Evolutionary conservation across 176 grass and related monocot species (phyloP), one percentile per base, ranked within the genome.

Genomic region (Puya raimondii): DNA sequence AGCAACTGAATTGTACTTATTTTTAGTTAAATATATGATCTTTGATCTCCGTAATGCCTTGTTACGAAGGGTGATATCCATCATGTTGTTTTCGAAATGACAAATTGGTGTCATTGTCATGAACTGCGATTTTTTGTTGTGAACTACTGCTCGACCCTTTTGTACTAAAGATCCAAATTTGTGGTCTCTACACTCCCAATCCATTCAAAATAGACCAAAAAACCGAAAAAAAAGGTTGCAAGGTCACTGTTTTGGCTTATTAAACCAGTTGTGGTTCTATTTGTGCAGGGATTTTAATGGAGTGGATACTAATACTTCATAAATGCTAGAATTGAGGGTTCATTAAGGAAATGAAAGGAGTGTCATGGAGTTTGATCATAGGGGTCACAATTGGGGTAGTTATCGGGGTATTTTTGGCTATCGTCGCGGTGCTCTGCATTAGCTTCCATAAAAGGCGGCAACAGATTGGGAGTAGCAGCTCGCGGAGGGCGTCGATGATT

Each of bases 381-480:
- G 89, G 89, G 10, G 81, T 83, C 64, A 93, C 89, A 0, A 69
- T 84, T 4, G 94, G 94, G 13, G 82, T 97, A 14, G 63, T 90
- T 33, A 90, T 97, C 23, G 89, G 93, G 64, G 57, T 97, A 76
- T 50, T 90, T 50, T 72, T 97, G 74, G 93, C 89, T 53, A 74
- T 80, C 23, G 74, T 81, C 49, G 84, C 77, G 67, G 76, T 93
- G 53, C 65, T 93, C 2, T 97, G 89, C 78, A 76, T 90, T 51
- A 88, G 79, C 75, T 84, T 80, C 67, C 81, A 81, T 49, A 80
- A 79, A 67, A 89, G 80, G 16, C 78, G 69, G 53, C 64, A 72
- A 0, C 84, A 86, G 66, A 88, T 90, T 58, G 82, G 83, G 63
- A 96, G 67, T 56, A 86, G 69, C 61, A 90, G 89, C 74, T 92